phyloP scores from a whole-genome alignment of 139 green algal genomes.

The Asterochloris erici region DNA sequence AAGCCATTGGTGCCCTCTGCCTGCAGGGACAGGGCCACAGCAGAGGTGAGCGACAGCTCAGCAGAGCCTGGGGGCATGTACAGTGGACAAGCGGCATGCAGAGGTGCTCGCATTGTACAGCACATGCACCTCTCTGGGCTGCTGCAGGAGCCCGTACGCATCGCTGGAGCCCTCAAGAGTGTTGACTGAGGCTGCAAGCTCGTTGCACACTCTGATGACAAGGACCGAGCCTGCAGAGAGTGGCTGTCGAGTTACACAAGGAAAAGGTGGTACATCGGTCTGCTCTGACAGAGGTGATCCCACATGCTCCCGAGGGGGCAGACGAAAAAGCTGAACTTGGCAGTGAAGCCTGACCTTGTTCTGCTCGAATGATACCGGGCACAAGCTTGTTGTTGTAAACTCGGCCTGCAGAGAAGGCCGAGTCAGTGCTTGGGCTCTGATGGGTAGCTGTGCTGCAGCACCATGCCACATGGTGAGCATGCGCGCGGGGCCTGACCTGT shows the following conservation, averaged over 20 bases:
- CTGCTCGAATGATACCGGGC: neutral
- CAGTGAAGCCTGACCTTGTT: slow-evolving; percentile 14
- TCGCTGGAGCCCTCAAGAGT: neutral
- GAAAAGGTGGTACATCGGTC: neutral
- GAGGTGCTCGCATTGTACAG: neutral
- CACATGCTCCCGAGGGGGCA: neutral
- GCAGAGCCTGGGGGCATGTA: neutral
- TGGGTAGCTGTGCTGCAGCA: too few species aligned
- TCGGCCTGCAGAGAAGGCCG: neutral
- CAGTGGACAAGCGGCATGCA: neutral
- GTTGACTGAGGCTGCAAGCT: neutral
- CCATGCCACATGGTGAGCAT: too few species aligned
- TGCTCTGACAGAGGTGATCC: neutral
- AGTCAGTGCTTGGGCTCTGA: too few species aligned
- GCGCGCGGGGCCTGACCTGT: neutral
- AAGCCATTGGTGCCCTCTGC: neutral
- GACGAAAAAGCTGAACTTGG: neutral
- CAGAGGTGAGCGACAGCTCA: neutral
- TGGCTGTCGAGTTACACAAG: too few species aligned
- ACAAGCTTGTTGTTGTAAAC: slow-evolving; percentile 14
- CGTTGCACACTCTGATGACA: slow-evolving; percentile 7
- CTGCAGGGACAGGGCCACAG: neutral
- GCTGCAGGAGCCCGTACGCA: neutral
- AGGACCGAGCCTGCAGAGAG: neutral
- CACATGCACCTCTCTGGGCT: too few species aligned